Base-by-base conservation (phyloP, 106 monocot species). In the Platanthera guangdongensis region DNA sequence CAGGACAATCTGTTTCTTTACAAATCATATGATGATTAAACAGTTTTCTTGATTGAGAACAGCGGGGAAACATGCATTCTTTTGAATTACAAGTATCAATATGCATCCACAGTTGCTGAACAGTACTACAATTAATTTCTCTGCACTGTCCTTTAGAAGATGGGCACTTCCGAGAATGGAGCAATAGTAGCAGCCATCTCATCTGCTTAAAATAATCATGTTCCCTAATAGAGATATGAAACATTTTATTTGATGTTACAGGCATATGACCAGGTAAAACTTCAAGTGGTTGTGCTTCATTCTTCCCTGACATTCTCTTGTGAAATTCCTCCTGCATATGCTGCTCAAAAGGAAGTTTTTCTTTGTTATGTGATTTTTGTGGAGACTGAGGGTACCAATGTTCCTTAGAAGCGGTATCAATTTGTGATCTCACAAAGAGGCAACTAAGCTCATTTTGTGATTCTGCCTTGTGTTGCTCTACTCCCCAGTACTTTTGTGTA, bases 101-200 rank as follows among this genome's bases (percentile, higher is more conserved):
- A 82, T 99, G 99, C 62, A 57, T 65, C 75, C 75, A 76, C 52
- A 94, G 78, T 14, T 94, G 57, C 52, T 94, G 94, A 79, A 76
- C 85, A 71, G 47, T 86, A 39, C 77, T 25, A 72, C 99, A 99
- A 68, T 81, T 57, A 77, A 65, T 75, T 78, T 94, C 89, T 78
- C 30, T 62, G 60, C 99, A 99, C 57, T 80, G 64, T 52, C 97
- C 94, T 74, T 81, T 72, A 14, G 86, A 82, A 73, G 79, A 78
- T 47, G 84, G 19, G 82, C 99, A 99, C 52, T 59, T 76, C 21
- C 79, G 84, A 68, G 99, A 86, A 87, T 99, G 99, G 19, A 80
- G 71, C 47, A 99, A 75, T 76, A 92, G 84, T 57, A 99, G 78
- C 32, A 99, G 48, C 94, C 89, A 88, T 75, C 82, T 92, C 32